phyloP scores from a whole-genome alignment of 768 basidiomycete species.

The Boletus rubroflammeus region DNA sequence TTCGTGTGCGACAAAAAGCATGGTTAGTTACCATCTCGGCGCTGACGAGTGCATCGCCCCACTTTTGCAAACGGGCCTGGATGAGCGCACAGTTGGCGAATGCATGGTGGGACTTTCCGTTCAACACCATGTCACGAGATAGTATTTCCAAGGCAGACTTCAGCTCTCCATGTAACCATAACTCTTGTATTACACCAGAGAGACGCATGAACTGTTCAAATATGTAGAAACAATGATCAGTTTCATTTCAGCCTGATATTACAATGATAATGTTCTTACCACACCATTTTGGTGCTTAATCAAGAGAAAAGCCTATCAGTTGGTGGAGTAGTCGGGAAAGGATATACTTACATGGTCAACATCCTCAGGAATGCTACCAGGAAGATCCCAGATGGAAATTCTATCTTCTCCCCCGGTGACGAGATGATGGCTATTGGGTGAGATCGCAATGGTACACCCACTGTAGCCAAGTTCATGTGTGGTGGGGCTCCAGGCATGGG shows the following conservation, averaged over 20 bases:
- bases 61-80: slow-evolving; percentile 4
- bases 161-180: slow-evolving; percentile 7
- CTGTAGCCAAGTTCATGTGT: background rate
- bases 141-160: slow-evolving; percentile 1
- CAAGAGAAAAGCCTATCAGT: background rate
- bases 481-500: slow-evolving; percentile 1
- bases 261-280: background rate
- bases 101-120: background rate
- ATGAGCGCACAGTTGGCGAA: slow-evolving; percentile 12
- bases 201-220: slow-evolving; percentile 13
- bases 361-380: background rate
- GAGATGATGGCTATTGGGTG: slow-evolving; percentile 2
- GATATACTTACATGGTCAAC: background rate
- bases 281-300: background rate
- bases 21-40: slow-evolving; percentile 11
- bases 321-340: background rate
- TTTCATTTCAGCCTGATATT: background rate
- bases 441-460: slow-evolving; percentile 8
- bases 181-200: background rate
- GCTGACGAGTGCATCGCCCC: slow-evolving; percentile 3
- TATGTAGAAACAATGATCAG: background rate
- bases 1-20: background rate
- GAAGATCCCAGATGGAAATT: slow-evolving; percentile 14
- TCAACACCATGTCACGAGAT: slow-evolving; percentile 7
- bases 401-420: slow-evolving; percentile 11